A percentile compares a stretch with the other conserved stretches of the same genome.
Evolutionary conservation across 129 eudicot species (phyloP).

Genomic region (Helianthus annuus): DNA sequence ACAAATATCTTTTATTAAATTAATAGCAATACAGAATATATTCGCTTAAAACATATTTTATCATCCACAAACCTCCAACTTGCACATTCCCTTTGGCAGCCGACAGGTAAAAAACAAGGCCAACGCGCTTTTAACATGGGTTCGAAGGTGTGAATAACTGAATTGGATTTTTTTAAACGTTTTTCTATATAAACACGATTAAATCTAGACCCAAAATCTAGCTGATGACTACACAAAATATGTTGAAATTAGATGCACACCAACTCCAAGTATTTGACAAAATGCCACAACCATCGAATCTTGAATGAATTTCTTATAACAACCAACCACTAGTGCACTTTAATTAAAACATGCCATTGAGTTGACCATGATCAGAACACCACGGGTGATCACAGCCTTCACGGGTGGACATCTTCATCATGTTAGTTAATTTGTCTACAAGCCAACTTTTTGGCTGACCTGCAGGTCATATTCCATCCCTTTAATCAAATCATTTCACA

Average conservation of each 20-base stretch:
- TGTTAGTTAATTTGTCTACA: slow-evolving; percentile 14
- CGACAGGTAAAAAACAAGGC: slow-evolving; percentile 27
- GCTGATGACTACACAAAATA: neutral
- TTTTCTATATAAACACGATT: neutral
- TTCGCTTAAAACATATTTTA: neutral
- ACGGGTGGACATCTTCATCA: slow-evolving; percentile 18
- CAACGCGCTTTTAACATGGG: slow-evolving; percentile 6
- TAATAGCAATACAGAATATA: neutral
- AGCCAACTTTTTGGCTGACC: slow-evolving; percentile 23
- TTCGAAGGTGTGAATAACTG: slow-evolving; percentile 4
- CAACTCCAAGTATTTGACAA: neutral
- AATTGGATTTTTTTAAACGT: neutral
- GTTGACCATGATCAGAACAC: slow-evolving; percentile 17
- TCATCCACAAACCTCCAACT: slow-evolving; percentile 18
- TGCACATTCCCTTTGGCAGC: slow-evolving; percentile 21
- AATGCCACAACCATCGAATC: too few relatives aligned
- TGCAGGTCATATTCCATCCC: slow-evolving; percentile 15
- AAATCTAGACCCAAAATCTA: neutral
- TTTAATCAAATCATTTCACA: slow-evolving; percentile 24
- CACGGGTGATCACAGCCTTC: slow-evolving; percentile 24
- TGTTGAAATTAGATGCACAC: neutral
- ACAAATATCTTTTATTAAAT: neutral
- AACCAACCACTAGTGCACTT: slow-evolving; percentile 4
- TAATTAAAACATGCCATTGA: neutral
- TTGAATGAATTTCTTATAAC: neutral